Evolutionary conservation across 2,329 filamentous ascomycete genomes (phyloP).

Genomic region (Xylariales sp.): DNA sequence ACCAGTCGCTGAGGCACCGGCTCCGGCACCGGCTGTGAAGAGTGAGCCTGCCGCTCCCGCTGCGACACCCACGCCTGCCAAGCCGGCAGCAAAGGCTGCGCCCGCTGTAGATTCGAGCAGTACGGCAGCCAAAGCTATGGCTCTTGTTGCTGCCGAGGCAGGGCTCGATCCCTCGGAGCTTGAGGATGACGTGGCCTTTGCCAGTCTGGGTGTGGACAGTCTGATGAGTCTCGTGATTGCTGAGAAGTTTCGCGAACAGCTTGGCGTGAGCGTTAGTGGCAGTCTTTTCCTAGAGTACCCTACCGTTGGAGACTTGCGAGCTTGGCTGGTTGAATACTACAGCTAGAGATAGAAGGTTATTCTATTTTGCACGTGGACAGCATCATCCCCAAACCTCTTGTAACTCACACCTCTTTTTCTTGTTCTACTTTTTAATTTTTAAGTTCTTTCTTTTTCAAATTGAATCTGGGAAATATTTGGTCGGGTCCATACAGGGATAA

Average conservation of each 20-base stretch:
- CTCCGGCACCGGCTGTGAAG: background rate
- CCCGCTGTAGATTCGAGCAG: constrained; percentile 12
- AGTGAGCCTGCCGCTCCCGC: background rate
- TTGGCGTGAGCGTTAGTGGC: constrained; percentile 19
- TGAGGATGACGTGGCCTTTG: constrained; percentile 26
- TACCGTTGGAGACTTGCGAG: constrained; percentile 24
- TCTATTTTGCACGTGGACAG: too few species aligned
- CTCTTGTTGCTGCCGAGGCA: constrained; percentile 49
- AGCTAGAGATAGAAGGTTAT: constrained; percentile 2
- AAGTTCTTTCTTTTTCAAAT: too few species aligned
- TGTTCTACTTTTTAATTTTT: too few species aligned
- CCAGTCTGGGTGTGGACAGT: constrained; percentile 30
- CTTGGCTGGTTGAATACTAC: constrained; percentile 23
- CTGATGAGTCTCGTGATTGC: constrained; percentile 30
- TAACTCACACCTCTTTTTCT: too few species aligned
- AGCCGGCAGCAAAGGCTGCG: background rate
- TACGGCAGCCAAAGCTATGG: constrained; percentile 20
- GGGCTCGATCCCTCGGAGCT: constrained; percentile 48
- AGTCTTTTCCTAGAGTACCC: constrained; percentile 30
- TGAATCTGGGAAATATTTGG: too few species aligned
- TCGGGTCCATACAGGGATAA: too few species aligned
- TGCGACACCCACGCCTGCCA: background rate
- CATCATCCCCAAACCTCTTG: too few species aligned
- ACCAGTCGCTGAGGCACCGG: background rate
- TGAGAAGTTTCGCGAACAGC: constrained; percentile 26